Evolutionary conservation across 768 basidiomycete genomes (phyloP).

Genomic region (Rickenella mellea): DNA sequence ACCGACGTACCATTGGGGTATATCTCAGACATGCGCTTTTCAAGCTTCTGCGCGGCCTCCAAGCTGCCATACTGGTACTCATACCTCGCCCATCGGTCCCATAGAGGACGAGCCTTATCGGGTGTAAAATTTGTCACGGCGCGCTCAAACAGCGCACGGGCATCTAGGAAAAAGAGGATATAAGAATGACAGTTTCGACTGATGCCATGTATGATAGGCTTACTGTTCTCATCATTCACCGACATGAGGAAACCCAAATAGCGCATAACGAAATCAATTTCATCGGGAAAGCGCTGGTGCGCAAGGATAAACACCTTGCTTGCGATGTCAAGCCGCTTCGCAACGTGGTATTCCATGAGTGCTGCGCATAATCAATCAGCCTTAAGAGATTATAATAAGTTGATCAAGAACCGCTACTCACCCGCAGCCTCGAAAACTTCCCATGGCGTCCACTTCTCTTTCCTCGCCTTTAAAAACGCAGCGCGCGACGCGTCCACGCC

Average conservation of each 20-base stretch:
- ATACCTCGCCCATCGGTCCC: conserved; percentile 94
- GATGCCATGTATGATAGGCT: conserved; percentile 22
- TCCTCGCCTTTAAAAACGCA: conserved; percentile 76
- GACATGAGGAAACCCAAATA: conserved; percentile 91
- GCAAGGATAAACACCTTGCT: conserved; percentile 93
- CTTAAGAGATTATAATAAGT: not conserved
- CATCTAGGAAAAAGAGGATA: conserved; percentile 46
- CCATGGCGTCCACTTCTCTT: conserved; percentile 73
- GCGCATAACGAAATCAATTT: conserved; percentile 77
- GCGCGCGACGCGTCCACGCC: conserved; percentile 71
- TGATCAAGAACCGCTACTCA: conserved; percentile 22
- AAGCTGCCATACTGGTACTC: conserved; percentile 95
- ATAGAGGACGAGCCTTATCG: conserved; percentile 75
- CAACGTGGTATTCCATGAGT: conserved; percentile 88
- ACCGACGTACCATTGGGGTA: conserved; percentile 66
- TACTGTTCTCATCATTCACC: conserved; percentile 93
- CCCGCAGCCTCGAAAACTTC: conserved; percentile 91
- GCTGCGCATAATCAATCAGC: conserved; percentile 36
- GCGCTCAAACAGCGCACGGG: conserved; percentile 89
- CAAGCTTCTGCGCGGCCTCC: conserved; percentile 79
- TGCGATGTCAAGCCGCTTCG: conserved; percentile 69
- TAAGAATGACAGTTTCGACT: not conserved
- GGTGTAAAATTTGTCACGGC: conserved; percentile 70
- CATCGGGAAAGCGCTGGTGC: conserved; percentile 70
- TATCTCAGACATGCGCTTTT: conserved; percentile 79